Conservation (phyloP, 768 basidiomycete genomes). For the Podaxis sp. region DNA sequence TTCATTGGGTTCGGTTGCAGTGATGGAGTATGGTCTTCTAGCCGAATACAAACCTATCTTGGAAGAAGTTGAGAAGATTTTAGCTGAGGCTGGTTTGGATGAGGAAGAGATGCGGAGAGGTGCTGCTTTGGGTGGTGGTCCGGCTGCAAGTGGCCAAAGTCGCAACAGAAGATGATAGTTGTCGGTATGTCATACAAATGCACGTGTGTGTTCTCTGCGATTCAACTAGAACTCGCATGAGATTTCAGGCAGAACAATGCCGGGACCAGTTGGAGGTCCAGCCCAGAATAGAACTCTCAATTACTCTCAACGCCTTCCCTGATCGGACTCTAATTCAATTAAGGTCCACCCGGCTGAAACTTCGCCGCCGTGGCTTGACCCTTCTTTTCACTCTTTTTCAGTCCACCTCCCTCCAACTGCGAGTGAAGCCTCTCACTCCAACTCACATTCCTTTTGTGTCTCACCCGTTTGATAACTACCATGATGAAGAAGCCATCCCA, state of each 20-base stretch:
- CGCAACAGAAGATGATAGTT: conserved; percentile 42
- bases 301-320: conserved; percentile 8
- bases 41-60: conserved; percentile 82
- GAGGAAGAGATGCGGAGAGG: conserved; percentile 74
- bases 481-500: conserved; percentile 8
- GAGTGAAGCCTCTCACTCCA: conserved; percentile 10
- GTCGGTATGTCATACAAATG: not conserved
- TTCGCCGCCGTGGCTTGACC: not conserved
- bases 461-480: not conserved
- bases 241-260: not conserved
- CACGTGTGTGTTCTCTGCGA: not conserved
- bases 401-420: conserved; percentile 11
- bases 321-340: conserved; percentile 8
- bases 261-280: not conserved
- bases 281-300: conserved; percentile 6
- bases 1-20: not conserved
- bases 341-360: conserved; percentile 1
- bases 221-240: not conserved
- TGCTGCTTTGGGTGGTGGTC: conserved; percentile 41
- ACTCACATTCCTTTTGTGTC: conserved; percentile 11
- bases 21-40: conserved; percentile 25
- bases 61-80: conserved; percentile 79
- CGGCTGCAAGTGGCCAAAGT: conserved; percentile 45
- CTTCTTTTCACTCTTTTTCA: conserved; percentile 13
- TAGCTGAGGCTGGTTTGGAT: conserved; percentile 82